phyloP scores from a whole-genome alignment of 176 grass and related monocot genomes.

The Oryza punctata region DNA sequence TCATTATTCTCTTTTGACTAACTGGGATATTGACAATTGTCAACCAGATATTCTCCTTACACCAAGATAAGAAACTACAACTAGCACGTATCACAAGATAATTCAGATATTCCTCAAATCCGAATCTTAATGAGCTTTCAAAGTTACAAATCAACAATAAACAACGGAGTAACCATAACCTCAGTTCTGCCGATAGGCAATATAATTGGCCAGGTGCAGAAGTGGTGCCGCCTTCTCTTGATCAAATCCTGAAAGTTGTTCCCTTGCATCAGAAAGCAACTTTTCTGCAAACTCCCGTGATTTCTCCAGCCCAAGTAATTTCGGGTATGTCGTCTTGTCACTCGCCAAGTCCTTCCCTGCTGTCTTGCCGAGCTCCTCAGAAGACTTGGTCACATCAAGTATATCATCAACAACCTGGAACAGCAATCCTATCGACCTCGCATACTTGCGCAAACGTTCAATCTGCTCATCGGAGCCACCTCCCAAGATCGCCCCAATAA shows the following conservation, averaged over 20 bases:
- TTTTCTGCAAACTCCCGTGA: constrained; percentile 69
- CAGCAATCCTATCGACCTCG: constrained; percentile 67
- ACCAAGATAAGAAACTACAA: constrained; percentile 38
- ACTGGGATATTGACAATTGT: constrained; percentile 20
- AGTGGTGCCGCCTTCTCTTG: constrained; percentile 66
- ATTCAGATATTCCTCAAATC: constrained; percentile 34
- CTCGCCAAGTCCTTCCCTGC: constrained; percentile 80
- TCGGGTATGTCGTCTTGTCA: constrained; percentile 86
- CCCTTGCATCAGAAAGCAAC: constrained; percentile 56
- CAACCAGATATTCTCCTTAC: constrained; percentile 34
- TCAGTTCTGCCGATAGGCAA: constrained; percentile 70
- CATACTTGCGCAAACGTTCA: constrained; percentile 57
- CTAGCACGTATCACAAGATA: constrained; percentile 34
- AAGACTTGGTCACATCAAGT: constrained; percentile 79
- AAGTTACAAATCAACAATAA: constrained; percentile 36
- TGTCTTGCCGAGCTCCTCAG: constrained; percentile 76
- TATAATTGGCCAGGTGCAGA: constrained; percentile 82
- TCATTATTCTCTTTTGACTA: constrained; percentile 23
- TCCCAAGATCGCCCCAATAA: constrained; percentile 72
- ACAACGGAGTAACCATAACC: constrained; percentile 39
- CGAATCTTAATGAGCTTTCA: constrained; percentile 33
- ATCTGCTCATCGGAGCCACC: constrained; percentile 68
- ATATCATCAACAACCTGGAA: constrained; percentile 95
- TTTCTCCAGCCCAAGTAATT: constrained; percentile 68
- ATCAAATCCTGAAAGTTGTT: constrained; percentile 60